Percentiles rank a stretch among this genome's conserved stretches.
Conservation (phyloP, 2,329 filamentous ascomycete species). For the Lecanosticta acicola region DNA sequence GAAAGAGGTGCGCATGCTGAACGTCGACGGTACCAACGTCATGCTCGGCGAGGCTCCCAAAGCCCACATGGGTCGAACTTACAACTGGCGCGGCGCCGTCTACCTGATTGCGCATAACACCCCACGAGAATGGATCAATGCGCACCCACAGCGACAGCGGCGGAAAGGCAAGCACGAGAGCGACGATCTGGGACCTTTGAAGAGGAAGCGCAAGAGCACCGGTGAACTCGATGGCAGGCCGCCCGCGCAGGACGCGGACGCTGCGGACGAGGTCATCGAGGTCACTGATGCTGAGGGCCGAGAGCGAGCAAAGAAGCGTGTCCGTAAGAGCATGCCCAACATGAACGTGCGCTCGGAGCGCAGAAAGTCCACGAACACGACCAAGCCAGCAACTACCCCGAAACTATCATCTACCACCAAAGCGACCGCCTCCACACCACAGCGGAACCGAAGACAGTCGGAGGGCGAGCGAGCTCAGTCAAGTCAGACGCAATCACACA, state of each 20-base stretch:
- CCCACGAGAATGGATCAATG: constrained; percentile 18
- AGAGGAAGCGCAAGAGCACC: constrained; percentile 7
- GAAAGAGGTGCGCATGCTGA: constrained; percentile 8
- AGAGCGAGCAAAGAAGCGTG: neutral
- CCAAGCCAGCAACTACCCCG: too few relatives aligned
- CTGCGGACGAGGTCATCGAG: neutral
- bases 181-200: too few relatives aligned
- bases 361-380: too few relatives aligned
- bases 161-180: neutral
- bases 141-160: constrained; percentile 6
- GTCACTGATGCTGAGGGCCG: neutral
- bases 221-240: too few relatives aligned
- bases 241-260: neutral
- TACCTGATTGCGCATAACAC: constrained; percentile 18
- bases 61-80: constrained; percentile 1
- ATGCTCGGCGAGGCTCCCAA: constrained; percentile 10
- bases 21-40: constrained; percentile 14
- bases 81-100: constrained; percentile 16
- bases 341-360: too few relatives aligned
- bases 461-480: too few relatives aligned
- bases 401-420: too few relatives aligned
- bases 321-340: constrained; percentile 3
- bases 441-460: too few relatives aligned
- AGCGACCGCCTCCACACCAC: too few relatives aligned
- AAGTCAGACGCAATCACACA: too few relatives aligned